Conservation (phyloP, 495 filamentous ascomycete species). For the Thermothielavioides terrestris region DNA sequence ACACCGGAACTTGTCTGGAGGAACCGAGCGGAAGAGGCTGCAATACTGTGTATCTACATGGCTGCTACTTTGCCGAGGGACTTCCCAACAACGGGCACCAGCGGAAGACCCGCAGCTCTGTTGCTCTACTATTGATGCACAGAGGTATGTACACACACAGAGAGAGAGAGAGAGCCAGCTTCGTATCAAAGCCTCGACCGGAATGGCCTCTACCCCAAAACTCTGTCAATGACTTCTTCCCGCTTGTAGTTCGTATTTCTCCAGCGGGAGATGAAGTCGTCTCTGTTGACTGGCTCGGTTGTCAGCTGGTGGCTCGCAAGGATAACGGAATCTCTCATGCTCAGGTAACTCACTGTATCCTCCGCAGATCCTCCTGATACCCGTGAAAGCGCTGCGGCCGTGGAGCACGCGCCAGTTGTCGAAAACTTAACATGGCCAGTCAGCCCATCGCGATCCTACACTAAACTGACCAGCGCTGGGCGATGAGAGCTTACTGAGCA, state of each 20-base stretch:
- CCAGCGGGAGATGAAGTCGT: slow-evolving; percentile 76
- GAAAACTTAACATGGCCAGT: slow-evolving; percentile 51
- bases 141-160: too few species aligned
- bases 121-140: too few species aligned
- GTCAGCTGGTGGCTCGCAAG: slow-evolving; percentile 3
- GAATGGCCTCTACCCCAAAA: slow-evolving; percentile 30
- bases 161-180: too few species aligned
- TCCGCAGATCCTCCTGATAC: slow-evolving; percentile 79
- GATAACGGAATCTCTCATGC: too few species aligned
- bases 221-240: slow-evolving; percentile 41
- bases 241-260: slow-evolving; percentile 58
- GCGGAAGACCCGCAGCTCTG: too few species aligned
- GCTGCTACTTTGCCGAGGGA: too few species aligned
- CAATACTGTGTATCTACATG: too few species aligned
- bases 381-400: slow-evolving; percentile 70
- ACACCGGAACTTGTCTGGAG: too few species aligned
- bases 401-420: slow-evolving; percentile 95
- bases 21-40: too few species aligned
- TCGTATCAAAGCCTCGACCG: too few species aligned
- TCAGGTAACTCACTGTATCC: slow-evolving; percentile 60
- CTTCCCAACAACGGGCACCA: too few species aligned
- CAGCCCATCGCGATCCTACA: not conserved
- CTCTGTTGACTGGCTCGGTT: slow-evolving; percentile 59
- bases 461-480: not conserved
- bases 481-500: slow-evolving; percentile 59